Conservation (phyloP, 2,329 filamentous ascomycete species). For the Xenoacremonium recifei region DNA sequence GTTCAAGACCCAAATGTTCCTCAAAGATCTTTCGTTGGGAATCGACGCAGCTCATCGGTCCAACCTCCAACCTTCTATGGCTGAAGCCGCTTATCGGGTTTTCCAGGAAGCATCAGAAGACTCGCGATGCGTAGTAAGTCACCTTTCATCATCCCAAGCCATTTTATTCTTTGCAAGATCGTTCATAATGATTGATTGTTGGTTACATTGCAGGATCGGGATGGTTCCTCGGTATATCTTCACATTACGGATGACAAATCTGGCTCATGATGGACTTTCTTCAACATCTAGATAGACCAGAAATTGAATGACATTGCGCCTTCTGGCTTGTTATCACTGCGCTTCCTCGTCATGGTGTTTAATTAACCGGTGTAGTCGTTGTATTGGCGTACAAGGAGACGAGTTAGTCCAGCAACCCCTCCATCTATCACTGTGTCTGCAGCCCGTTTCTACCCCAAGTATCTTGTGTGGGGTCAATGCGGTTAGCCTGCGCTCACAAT, state of each 20-base stretch:
- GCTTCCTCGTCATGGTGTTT: no score
- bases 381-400: no score
- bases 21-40: slow-evolving; percentile 4
- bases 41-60: slow-evolving; percentile 2
- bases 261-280: background rate
- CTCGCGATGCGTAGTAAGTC: slow-evolving; percentile 6
- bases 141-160: no score
- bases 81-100: slow-evolving; percentile 2
- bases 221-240: slow-evolving; percentile 7
- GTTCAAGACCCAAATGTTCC: slow-evolving; percentile 2
- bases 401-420: no score
- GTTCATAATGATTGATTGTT: background rate
- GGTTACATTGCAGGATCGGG: background rate
- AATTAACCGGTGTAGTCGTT: no score
- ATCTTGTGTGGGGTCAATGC: no score
- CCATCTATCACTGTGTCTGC: no score
- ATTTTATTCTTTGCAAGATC: background rate
- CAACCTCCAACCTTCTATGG: slow-evolving; percentile 2
- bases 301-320: no score
- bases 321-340: no score
- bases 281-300: no score
- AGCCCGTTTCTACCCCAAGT: no score
- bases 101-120: slow-evolving; percentile 5
- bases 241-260: slow-evolving; percentile 3
- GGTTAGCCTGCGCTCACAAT: no score